Evolutionary conservation across 2,329 filamentous ascomycete genomes (phyloP).

Genomic region (Dactylellina leptospora): DNA sequence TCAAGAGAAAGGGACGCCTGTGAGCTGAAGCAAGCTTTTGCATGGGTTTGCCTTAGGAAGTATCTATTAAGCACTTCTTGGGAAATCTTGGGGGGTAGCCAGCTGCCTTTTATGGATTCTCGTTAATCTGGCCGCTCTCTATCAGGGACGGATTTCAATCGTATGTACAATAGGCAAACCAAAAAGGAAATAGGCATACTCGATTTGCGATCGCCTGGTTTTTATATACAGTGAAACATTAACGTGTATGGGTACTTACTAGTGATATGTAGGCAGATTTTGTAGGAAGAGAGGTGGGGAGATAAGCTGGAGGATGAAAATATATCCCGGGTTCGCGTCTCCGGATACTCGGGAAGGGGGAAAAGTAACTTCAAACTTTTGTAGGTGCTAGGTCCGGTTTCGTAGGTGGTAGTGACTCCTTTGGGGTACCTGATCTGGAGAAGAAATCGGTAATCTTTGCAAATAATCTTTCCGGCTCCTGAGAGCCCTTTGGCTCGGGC

Average conservation of each 20-base stretch:
- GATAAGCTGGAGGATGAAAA: neutral
- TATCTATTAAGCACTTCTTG: conserved; percentile 19
- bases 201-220: conserved; percentile 8
- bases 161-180: conserved; percentile 37
- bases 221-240: conserved; percentile 34
- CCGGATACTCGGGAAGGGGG: neutral
- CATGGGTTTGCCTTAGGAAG: conserved; percentile 5
- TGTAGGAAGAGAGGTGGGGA: neutral
- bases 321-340: neutral
- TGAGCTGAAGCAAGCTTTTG: conserved; percentile 13
- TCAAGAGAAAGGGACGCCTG: conserved; percentile 26
- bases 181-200: neutral
- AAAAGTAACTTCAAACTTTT: conserved; percentile 3
- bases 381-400: conserved; percentile 1
- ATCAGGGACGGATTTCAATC: conserved; percentile 9
- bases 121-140: conserved; percentile 10
- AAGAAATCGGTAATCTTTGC: conserved; percentile 24
- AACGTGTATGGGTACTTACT: conserved; percentile 37
- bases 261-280: neutral
- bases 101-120: conserved; percentile 29
- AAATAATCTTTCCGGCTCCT: conserved; percentile 10
- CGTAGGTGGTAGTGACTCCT: neutral
- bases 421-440: conserved; percentile 10
- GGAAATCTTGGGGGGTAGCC: conserved; percentile 8
- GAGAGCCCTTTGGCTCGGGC: conserved; percentile 7